Base-by-base conservation (phyloP, 1,284 basidiomycete species). In the Phellinidium pouzarii region DNA sequence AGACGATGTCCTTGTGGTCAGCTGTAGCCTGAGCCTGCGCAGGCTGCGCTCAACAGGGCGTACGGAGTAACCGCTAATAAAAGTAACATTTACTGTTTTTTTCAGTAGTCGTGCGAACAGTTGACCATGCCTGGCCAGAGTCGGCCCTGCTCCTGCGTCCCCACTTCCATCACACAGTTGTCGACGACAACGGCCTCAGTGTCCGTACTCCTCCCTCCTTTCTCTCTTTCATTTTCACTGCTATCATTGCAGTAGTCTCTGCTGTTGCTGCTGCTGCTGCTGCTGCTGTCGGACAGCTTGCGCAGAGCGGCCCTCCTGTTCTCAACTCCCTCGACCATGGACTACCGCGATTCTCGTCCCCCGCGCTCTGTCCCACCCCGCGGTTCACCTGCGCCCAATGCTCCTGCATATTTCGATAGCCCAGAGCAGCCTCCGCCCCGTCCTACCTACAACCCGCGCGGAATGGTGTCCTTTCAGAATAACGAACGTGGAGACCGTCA, bases 401-500 rank as follows among this genome's bases (percentile, higher is more conserved):
- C 14, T 62, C 64, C 59, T 60, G 72, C 61, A 58, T 71, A 63
- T 60, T 59, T 62, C 29, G 63, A 68, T 50, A 62, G 64, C 17
- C 37, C 50, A 8, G 23, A 50, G 2, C 27, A 20, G 29, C 25
- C 43, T 60, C 58, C 55, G 3, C 47, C 54, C n/a, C 60, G 53
- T 23, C 66, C 66, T 31, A 63, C 62, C 57, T 66, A 72, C 29
- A 56, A 64, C 37, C 59, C 67, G 47, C 66, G 72, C 57, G 65
- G 68, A 31, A 77, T 74, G 60, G 80, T 89, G 34, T 82, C 82
- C 31, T 89, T 89, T 62, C 80, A 83, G 66, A 73, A 73, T 55
- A 72, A 59, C 9, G 85, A 89, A 64, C 77, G 73, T 60, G 84
- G 84, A 40, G 84, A 87, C 66, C 76, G 84, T 50, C 72, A 68